phyloP scores from a whole-genome alignment of 306 rosid genomes.

The Vigna angularis region DNA sequence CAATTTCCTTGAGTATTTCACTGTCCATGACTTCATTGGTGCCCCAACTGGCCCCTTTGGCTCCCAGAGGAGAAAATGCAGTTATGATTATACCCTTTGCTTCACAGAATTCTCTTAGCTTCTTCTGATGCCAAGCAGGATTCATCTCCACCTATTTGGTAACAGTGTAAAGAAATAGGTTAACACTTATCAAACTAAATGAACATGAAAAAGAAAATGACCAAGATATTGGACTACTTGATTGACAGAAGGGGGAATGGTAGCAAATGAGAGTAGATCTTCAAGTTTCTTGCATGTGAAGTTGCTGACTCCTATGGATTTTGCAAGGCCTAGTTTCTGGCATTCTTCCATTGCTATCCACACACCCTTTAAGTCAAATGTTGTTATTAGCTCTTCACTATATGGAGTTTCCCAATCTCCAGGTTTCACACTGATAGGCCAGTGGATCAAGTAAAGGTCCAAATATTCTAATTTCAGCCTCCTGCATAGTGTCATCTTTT shows the following conservation, averaged over 20 bases:
- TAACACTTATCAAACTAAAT: background rate
- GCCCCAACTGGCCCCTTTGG: conserved; percentile 57
- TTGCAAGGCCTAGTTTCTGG: conserved; percentile 48
- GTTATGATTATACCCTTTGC: conserved; percentile 54
- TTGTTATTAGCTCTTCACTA: conserved; percentile 25
- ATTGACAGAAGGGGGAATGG: conserved; percentile 47
- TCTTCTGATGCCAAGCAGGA: conserved; percentile 60
- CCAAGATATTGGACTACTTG: conserved; percentile 42
- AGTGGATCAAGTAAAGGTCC: conserved; percentile 55
- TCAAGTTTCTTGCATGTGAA: conserved; percentile 53
- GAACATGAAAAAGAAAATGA: background rate
- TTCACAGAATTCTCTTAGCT: conserved; percentile 55
- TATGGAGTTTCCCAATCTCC: conserved; percentile 36
- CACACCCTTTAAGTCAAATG: conserved; percentile 51
- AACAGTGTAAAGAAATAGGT: background rate
- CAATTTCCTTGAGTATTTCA: conserved; percentile 55
- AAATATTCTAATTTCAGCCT: conserved; percentile 48
- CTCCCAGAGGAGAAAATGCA: conserved; percentile 67
- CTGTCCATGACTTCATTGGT: conserved; percentile 52
- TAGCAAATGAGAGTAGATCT: conserved; percentile 44
- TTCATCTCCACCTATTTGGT: conserved; percentile 62
- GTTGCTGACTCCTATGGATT: conserved; percentile 58
- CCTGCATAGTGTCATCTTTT: conserved; percentile 35
- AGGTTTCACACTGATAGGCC: conserved; percentile 53
- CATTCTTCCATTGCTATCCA: conserved; percentile 57